phyloP scores from a whole-genome alignment of 1,284 basidiomycete species.

The Hortiboletus rubellus region DNA sequence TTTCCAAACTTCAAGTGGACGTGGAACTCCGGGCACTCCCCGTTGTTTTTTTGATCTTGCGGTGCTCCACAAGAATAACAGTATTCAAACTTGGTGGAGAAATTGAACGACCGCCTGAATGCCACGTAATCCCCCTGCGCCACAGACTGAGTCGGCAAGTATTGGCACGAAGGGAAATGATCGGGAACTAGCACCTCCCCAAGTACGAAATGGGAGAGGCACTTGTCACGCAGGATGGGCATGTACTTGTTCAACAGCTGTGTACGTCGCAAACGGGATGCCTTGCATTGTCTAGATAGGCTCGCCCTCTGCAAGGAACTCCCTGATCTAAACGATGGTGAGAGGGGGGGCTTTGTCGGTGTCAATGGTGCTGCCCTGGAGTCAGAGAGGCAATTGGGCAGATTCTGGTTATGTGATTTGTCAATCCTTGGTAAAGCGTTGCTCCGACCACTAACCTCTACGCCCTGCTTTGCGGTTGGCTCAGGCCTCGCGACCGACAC shows the following conservation, averaged over 20 bases:
- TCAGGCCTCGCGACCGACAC: background rate
- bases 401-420: background rate
- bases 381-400: background rate
- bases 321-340: background rate
- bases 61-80: background rate
- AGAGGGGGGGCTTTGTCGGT: background rate
- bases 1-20: background rate
- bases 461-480: background rate
- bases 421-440: background rate
- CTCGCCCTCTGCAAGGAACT: background rate
- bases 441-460: background rate
- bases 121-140: background rate
- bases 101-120: background rate
- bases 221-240: background rate
- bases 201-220: background rate
- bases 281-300: background rate
- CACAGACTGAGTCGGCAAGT: background rate
- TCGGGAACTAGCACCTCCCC: background rate
- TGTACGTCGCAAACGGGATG: background rate
- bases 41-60: background rate
- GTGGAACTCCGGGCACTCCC: slow-evolving; percentile 1
- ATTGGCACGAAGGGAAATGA: background rate
- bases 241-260: background rate
- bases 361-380: background rate
- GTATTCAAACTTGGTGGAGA: background rate